Base-by-base conservation (phyloP, 768 basidiomycete species). In the Mycena latifolia region DNA sequence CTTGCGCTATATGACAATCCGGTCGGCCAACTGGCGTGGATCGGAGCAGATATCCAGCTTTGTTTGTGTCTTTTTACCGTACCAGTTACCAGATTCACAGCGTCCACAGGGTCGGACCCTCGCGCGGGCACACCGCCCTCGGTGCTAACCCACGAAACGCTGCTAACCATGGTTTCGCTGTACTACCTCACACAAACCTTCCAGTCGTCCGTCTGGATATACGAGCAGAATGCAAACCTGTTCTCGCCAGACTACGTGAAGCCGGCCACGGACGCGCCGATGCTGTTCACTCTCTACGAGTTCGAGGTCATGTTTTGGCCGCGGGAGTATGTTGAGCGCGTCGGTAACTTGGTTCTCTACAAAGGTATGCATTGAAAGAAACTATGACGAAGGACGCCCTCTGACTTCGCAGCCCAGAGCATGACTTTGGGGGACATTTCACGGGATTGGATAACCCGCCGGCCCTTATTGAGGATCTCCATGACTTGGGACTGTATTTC, bases 11-110 rank as follows among this genome's bases (percentile, higher is more conserved):
- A 65, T 46, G 74, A 75, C 61, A 72, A 71, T 31, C 75, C 74
- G 3, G 29, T 76, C 14, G 75, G 71, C 20, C 65, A 71, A n/a
- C 72, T 75, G 22, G 61, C 73, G n/a, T 76, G 71, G 70, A 70
- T 76, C 7, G 73, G 74, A 12, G 74, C 71, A 27, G 71, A 75
- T 41, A 74, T 67, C 54, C 39, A 61, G 29, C 52, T 45, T 20
- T 69, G 72, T 69, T 37, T 22, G 43, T 52, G 12, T 22, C 56
- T 17, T 15, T 28, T 11, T 28, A 25, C 31, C n/a, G 6, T 20
- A 39, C 3, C 8, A 37, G 2, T 24, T 12, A 5, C 18, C 35
- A 29, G 6, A n/a, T 31, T 58, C 4, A 53, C 22, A 0, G 20
- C 7, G 22, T 31, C 18, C 15, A 59, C 25, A 63, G 57, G 65